phyloP scores from a whole-genome alignment of 1,284 basidiomycete species.

The Sanguinoderma infundibulare region DNA sequence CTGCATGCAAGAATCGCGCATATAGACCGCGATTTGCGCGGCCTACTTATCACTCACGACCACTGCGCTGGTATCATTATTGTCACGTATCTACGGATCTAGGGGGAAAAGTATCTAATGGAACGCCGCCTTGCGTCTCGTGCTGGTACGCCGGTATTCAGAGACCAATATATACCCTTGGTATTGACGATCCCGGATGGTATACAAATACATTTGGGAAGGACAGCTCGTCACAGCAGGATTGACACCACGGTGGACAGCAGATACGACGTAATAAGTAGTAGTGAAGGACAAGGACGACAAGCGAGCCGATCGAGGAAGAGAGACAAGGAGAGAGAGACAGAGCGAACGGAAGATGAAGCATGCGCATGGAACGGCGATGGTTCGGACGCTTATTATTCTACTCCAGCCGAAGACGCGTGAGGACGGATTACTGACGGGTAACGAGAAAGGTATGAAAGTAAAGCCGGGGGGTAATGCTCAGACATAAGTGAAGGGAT shows the following conservation, averaged over 20 bases:
- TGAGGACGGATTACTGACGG: background rate
- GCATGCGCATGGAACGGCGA: constrained; percentile 6
- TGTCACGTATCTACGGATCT: constrained; percentile 8
- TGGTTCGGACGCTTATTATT: constrained; percentile 1
- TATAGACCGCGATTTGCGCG: background rate
- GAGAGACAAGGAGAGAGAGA: too few species aligned
- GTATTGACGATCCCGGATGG: too few species aligned
- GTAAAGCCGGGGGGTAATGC: background rate
- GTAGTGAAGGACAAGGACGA: background rate
- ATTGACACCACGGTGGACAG: constrained; percentile 26
- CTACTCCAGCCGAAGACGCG: background rate
- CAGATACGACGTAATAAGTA: constrained; percentile 29
- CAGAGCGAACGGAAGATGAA: constrained; percentile 5
- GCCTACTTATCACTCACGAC: background rate
- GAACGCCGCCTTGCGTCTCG: background rate
- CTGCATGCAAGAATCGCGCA: background rate
- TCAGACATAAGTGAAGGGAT: constrained; percentile 24
- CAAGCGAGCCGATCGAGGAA: too few species aligned
- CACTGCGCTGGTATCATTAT: constrained; percentile 12
- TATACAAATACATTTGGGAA: constrained; percentile 30
- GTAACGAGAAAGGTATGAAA: background rate
- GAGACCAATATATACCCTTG: too few species aligned
- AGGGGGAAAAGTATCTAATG: background rate
- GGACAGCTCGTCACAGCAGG: constrained; percentile 28
- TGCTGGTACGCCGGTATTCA: background rate